A percentile compares a stretch with the other conserved stretches of the same genome.
Evolutionary conservation across 805 yeast genomes (phyloP).

Genomic region (Wickerhamomyces chaumierensis): DNA sequence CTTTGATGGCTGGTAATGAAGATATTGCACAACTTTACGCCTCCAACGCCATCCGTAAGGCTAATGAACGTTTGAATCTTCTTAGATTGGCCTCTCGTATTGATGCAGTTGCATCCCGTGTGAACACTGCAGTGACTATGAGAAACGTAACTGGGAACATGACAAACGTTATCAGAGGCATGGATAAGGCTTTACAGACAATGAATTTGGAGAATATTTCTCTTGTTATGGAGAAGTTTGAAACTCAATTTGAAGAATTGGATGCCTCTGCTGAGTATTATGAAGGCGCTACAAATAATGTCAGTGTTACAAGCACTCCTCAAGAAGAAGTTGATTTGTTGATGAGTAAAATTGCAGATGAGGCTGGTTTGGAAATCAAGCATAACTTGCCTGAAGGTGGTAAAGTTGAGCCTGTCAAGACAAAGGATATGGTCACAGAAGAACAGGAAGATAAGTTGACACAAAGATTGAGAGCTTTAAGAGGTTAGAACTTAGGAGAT

Average conservation of each 20-base stretch:
- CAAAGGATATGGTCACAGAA: conserved; percentile 32
- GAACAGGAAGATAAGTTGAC: conserved; percentile 83
- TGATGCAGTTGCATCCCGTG: conserved; percentile 92
- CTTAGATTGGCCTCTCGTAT: conserved; percentile 77
- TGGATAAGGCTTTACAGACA: conserved; percentile 91
- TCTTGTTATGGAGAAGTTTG: conserved; percentile 94
- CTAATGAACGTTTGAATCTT: conserved; percentile 74
- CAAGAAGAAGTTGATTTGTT: conserved; percentile 90
- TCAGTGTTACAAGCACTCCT: conserved; percentile 83
- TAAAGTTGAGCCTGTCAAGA: conserved; percentile 45
- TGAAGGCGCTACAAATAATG: conserved; percentile 79
- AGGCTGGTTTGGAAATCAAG: conserved; percentile 87
- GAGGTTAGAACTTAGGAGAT: too few relatives aligned
- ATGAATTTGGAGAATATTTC: conserved; percentile 94
- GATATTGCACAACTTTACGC: conserved; percentile 94
- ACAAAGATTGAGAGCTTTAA: conserved; percentile 78
- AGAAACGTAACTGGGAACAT: conserved; percentile 87
- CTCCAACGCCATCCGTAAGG: conserved; percentile 88
- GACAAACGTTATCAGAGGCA: conserved; percentile 86
- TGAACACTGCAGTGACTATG: conserved; percentile 98
- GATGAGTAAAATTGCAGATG: conserved; percentile 90
- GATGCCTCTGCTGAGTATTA: conserved; percentile 91
- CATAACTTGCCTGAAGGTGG: conserved; percentile 52
- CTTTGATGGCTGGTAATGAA: conserved; percentile 71
- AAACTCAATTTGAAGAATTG: conserved; percentile 88